Evolutionary conservation across 2,329 filamentous ascomycete genomes (phyloP), one percentile per base, ranked within the genome.

Genomic region (Colletotrichum sp.): DNA sequence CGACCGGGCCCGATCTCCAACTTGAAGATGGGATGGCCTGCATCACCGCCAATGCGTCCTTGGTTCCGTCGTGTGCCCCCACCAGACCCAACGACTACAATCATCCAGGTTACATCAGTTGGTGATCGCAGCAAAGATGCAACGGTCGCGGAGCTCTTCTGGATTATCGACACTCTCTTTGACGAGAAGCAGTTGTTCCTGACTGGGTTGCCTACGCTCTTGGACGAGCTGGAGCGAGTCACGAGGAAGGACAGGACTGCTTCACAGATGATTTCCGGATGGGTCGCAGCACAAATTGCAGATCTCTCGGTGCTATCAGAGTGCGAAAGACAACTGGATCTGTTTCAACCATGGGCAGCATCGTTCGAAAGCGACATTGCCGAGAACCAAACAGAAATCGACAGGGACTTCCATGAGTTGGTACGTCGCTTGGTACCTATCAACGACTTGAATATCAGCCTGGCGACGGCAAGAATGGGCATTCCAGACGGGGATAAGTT

Each of bases 151-250:
- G 77, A 84, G 10, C 73, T 88, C 0, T n/a, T 84, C 1, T 86
- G 82, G 83, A 80, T 88, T 0, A 79, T 88, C 4, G 58, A 66
- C 4, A 84, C 79, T 0, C 70, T 89, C 8, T 86, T 83, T 81
- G 84, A 87, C 58, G 82, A 86, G 52, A 4, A 81, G 0, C 18
- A 80, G 3, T 77, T 86, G 2, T 83, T 84, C 58, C 66, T 87
- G 2, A 67, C 75, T 9, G 77, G 84, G 4, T 73, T 88, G 30
- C 80, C 84, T 3, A 78, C 79, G 6, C 32, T 88, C 2, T 75
- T 90, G 15, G 89, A 91, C 75, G 88, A 90, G 78, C 79, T 91
- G 3, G 87, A 88, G 28, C 85, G 86, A 9, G 81, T 89, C 5
- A 72, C 88, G 2, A 77, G 86, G 67, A 77, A 80, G 2, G 85